phyloP scores from a whole-genome alignment of 106 monocot genomes.

The Apostasia shenzhenica region DNA sequence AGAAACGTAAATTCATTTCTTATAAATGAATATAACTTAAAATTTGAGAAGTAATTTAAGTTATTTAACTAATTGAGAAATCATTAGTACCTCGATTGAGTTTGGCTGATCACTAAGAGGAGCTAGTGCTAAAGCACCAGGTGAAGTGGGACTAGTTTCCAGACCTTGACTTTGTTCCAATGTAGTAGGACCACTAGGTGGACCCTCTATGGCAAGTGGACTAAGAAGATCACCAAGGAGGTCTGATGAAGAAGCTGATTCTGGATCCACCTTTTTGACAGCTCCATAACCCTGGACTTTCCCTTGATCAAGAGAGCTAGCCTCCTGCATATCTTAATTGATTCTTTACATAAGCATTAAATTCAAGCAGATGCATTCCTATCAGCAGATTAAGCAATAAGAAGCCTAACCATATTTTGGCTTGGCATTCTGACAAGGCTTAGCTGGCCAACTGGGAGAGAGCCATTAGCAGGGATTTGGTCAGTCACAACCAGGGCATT shows the following conservation, averaged over 20 bases:
- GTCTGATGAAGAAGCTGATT: slow-evolving; percentile 47
- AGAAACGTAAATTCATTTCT: too few species aligned
- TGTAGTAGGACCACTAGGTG: slow-evolving; percentile 31
- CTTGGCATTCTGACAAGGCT: slow-evolving; percentile 64
- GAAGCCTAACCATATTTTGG: slow-evolving; percentile 52
- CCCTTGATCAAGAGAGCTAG: slow-evolving; percentile 32
- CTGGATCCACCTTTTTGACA: slow-evolving; percentile 38
- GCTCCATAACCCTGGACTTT: slow-evolving; percentile 46
- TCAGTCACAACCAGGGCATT: slow-evolving; percentile 88
- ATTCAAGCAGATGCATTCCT: background rate
- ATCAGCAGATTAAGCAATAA: background rate
- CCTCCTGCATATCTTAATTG: slow-evolving; percentile 44
- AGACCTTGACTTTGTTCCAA: slow-evolving; percentile 35
- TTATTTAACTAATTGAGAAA: background rate
- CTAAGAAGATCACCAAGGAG: slow-evolving; percentile 90
- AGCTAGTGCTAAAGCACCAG: slow-evolving; percentile 70
- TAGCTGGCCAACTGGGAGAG: slow-evolving; percentile 52
- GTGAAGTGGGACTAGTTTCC: slow-evolving; percentile 28
- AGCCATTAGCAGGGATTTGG: slow-evolving; percentile 64
- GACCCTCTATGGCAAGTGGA: slow-evolving; percentile 85
- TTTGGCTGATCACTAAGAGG: slow-evolving; percentile 57
- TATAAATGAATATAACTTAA: too few species aligned
- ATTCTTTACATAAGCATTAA: slow-evolving; percentile 5
- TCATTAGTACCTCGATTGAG: slow-evolving; percentile 65
- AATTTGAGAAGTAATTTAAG: background rate